A percentile compares a stretch with the other conserved stretches of the same genome.
Evolutionary conservation across 2,329 filamentous ascomycete genomes (phyloP).

Genomic region (Calonectria leucothoes): DNA sequence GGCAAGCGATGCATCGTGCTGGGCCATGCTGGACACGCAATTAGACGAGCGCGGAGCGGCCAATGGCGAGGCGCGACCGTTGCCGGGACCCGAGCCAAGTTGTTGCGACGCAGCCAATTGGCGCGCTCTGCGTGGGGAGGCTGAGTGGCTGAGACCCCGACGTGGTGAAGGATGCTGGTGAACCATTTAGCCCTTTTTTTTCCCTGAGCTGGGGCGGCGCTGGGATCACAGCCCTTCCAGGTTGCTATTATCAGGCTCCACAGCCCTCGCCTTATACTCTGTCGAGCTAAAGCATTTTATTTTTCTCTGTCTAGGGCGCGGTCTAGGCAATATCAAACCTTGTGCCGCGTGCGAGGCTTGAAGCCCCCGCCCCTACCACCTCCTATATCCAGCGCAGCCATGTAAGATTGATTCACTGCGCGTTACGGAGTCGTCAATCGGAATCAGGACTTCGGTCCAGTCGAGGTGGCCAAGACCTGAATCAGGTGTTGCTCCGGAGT

Average conservation of each 20-base stretch:
- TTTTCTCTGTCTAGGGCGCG: too few relatives aligned
- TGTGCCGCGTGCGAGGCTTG: not conserved
- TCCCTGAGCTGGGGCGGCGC: not conserved
- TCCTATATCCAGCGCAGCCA: not conserved
- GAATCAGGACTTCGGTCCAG: not conserved
- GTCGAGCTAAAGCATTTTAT: not conserved
- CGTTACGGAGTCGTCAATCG: not conserved
- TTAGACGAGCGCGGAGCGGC: not conserved
- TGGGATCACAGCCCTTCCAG: not conserved
- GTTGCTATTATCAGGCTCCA: slow-evolving; percentile 4
- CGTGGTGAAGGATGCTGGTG: not conserved
- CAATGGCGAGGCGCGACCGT: not conserved
- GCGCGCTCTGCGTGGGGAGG: not conserved
- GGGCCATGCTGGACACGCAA: not conserved
- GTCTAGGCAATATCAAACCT: too few relatives aligned
- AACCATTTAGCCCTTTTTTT: not conserved
- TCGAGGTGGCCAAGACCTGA: not conserved
- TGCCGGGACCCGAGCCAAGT: slow-evolving; percentile 23
- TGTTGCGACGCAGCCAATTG: not conserved
- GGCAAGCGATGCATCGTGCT: not conserved
- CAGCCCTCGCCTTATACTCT: not conserved
- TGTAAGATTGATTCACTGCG: not conserved
- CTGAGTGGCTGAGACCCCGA: slow-evolving; percentile 2
- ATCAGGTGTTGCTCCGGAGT: not conserved
- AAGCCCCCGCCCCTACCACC: not conserved